A percentile compares a stretch with the other conserved stretches of the same genome.
Conservation (phyloP, 2,329 filamentous ascomycete species). For the Talaromyces islandicus region DNA sequence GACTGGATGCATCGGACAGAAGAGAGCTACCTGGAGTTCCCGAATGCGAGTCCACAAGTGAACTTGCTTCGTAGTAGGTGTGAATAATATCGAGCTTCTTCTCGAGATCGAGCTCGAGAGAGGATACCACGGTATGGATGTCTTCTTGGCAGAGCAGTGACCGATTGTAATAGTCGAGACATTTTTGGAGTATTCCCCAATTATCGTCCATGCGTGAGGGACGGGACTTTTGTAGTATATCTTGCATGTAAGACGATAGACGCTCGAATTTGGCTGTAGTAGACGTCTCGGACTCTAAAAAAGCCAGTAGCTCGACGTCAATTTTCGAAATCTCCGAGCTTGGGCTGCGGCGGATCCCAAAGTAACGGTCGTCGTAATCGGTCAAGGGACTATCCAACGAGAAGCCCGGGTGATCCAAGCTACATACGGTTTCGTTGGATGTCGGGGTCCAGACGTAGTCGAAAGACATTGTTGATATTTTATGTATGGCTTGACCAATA, state of each 20-base stretch:
- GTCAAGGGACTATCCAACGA: not conserved
- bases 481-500: not conserved
- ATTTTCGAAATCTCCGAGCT: not conserved
- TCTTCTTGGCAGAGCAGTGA: not conserved
- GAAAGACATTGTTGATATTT: not conserved
- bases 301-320: not conserved
- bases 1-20: not conserved
- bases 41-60: not conserved
- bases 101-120: not conserved
- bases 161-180: not conserved
- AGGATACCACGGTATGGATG: not conserved
- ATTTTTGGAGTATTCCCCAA: not conserved
- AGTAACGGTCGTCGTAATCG: not conserved
- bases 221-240: not conserved
- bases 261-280: constrained; percentile 68
- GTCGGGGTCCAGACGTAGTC: not conserved
- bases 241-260: constrained; percentile 51
- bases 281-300: not conserved
- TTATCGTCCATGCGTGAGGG: not conserved
- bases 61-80: not conserved
- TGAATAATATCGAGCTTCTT: not conserved
- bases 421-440: not conserved
- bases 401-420: not conserved
- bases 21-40: not conserved
- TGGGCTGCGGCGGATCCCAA: not conserved